Evolutionary conservation across 2,329 filamentous ascomycete genomes (phyloP), one percentile per base, ranked within the genome.

Genomic region (Botrytis tulipae): DNA sequence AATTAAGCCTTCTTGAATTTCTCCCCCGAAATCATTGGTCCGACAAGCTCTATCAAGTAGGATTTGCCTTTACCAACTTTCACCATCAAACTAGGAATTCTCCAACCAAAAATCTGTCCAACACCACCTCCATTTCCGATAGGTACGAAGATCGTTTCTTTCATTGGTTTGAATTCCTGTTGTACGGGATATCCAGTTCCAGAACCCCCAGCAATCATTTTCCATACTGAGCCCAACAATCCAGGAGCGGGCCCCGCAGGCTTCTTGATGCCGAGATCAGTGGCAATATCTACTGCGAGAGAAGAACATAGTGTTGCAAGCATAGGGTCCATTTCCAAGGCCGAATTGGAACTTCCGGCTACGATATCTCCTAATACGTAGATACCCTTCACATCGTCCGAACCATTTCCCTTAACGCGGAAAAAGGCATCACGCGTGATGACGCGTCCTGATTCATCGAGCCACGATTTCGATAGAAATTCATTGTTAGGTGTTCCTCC

Each of bases 331-430:
- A 85, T 82, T 67, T 84, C 76, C 35, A 84, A 77, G 54, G 81
- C 82, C 44, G 84, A 84, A n/a, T 80, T 80, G 29, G 83, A 82
- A 74, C 82, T 83, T 42, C 71, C 71, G 9, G 80, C 82, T 0
- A 82, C 82, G 0, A 87, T 82, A 75, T 87, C 86, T 62, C 86
- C 86, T 22, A 85, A 73, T 18, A 82, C 82, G 77, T 87, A 88
- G 54, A 87, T 83, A n/a, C 83, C 80, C 2, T 69, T 72, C 6
- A 60, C 54, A 32, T 72, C 63, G 32, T 72, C 71, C 3, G 82
- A 78, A 4, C 84, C 84, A 6, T 83, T 83, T 12, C 76, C 79
- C 12, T 67, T 32, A 60, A 86, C 84, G 32, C 86, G 84, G 6
- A 86, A 80, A 1, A 84, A 86, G n/a, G 71, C 65, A 20, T 73